Evolutionary conservation across 2,329 filamentous ascomycete species (phyloP).

Genomic region (Rutstroemia sp.): DNA sequence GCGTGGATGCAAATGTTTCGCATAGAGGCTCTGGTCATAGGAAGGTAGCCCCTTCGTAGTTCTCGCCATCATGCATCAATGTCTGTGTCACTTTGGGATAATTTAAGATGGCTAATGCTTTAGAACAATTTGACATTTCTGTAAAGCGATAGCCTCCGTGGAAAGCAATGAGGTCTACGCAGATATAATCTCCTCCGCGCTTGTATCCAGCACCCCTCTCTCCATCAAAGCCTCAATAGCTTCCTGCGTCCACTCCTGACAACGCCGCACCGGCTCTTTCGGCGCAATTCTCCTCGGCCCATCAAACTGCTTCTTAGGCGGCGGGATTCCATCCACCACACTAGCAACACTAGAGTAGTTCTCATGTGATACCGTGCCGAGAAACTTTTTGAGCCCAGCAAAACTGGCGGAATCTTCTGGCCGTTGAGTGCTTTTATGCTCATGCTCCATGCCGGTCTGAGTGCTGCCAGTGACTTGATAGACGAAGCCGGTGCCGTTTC

Average conservation of each 20-base stretch:
- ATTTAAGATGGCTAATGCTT: no score
- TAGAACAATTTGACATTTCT: no score
- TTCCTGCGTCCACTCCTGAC: not conserved
- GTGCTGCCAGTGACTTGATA: no score
- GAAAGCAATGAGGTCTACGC: no score
- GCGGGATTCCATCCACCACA: not conserved
- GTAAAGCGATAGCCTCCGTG: no score
- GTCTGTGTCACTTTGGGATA: no score
- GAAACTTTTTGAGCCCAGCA: no score
- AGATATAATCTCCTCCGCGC: no score
- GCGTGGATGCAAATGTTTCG: constrained; percentile 25
- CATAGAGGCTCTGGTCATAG: constrained; percentile 22
- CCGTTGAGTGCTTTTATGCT: no score
- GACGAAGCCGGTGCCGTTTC: no score
- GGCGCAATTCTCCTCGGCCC: not conserved
- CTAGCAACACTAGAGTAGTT: not conserved
- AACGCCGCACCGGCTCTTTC: not conserved
- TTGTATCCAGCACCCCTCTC: not conserved
- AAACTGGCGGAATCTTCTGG: no score
- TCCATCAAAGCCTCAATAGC: not conserved
- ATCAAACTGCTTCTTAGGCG: not conserved
- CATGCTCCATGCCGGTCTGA: no score
- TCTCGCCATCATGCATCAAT: not conserved
- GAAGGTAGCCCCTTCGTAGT: not conserved
- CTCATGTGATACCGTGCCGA: not conserved